Percentiles rank a stretch among this genome's conserved stretches.
Evolutionary conservation across 164 flowering plant species (phyloP).

Genomic region (Magnolia changhungtana): DNA sequence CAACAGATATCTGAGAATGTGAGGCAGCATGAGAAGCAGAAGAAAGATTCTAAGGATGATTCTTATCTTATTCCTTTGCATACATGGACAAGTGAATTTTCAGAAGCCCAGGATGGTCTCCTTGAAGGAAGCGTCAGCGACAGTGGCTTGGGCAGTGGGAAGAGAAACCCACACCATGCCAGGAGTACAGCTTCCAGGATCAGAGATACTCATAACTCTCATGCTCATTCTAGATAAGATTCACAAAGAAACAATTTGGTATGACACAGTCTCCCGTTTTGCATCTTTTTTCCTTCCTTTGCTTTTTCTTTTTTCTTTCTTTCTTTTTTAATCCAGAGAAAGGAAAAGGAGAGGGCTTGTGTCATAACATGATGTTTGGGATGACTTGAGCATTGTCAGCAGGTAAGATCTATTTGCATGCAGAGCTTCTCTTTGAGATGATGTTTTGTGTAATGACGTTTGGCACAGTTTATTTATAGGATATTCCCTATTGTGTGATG

Average conservation of each 20-base stretch:
- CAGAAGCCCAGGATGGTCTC: slow-evolving; percentile 55
- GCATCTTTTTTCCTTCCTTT: neutral
- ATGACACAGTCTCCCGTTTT: neutral
- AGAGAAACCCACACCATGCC: slow-evolving; percentile 31
- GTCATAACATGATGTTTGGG: neutral
- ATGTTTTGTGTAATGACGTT: neutral
- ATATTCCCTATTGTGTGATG: neutral
- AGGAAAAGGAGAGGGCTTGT: neutral
- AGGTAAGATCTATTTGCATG: neutral
- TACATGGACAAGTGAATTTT: slow-evolving; percentile 63
- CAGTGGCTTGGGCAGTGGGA: slow-evolving; percentile 60
- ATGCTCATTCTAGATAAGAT: neutral
- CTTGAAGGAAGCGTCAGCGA: slow-evolving; percentile 81
- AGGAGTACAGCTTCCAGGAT: slow-evolving; percentile 22
- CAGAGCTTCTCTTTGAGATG: neutral
- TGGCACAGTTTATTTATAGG: neutral
- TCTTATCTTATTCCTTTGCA: slow-evolving; percentile 66
- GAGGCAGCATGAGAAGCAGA: slow-evolving; percentile 55
- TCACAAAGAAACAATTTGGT: neutral
- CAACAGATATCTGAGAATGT: slow-evolving; percentile 93
- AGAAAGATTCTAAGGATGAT: slow-evolving; percentile 71
- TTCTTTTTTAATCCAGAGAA: neutral
- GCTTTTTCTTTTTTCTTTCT: neutral
- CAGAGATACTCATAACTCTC: slow-evolving; percentile 20
- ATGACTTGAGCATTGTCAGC: neutral